A percentile compares a stretch with the other conserved stretches of the same genome.
phyloP scores from a whole-genome alignment of 257 asterid genomes.

The Salvia rosmarinus region DNA sequence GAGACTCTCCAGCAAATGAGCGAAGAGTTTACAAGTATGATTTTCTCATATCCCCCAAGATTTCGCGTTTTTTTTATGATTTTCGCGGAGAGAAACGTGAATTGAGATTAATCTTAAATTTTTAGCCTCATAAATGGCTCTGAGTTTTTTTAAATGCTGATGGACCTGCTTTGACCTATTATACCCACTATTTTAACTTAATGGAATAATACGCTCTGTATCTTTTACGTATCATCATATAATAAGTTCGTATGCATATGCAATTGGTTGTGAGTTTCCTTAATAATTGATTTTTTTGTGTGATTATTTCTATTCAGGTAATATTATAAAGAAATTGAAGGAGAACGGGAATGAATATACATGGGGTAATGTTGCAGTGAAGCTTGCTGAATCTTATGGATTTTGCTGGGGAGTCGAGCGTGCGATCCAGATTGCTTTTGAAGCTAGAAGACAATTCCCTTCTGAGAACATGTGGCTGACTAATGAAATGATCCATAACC shows the following conservation, averaged over 20 bases:
- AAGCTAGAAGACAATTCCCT: conserved; percentile 90
- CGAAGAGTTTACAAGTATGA: conserved; percentile 79
- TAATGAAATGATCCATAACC: conserved; percentile 93
- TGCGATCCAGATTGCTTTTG: conserved; percentile 97
- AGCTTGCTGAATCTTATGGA: conserved; percentile 94
- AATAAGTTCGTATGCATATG: background rate
- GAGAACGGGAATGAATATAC: conserved; percentile 82
- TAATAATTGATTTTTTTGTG: background rate
- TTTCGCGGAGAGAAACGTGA: conserved; percentile 18
- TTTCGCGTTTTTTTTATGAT: background rate
- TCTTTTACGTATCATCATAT: background rate
- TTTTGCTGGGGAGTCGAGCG: conserved; percentile 99
- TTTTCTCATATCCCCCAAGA: too few species aligned
- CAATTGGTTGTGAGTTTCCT: conserved; percentile 9
- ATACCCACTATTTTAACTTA: conserved; percentile 5
- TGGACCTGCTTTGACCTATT: conserved; percentile 18
- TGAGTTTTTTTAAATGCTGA: background rate
- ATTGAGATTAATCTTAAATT: background rate
- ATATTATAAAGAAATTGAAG: conserved; percentile 77
- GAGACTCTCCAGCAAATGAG: conserved; percentile 77
- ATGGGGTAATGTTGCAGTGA: conserved; percentile 91
- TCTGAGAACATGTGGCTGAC: conserved; percentile 89
- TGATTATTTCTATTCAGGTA: conserved; percentile 62
- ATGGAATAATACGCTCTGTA: background rate
- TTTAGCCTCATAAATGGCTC: background rate